Base-by-base conservation (phyloP, 1,139 yeast species). In the Geotrichum aggregatum region DNA sequence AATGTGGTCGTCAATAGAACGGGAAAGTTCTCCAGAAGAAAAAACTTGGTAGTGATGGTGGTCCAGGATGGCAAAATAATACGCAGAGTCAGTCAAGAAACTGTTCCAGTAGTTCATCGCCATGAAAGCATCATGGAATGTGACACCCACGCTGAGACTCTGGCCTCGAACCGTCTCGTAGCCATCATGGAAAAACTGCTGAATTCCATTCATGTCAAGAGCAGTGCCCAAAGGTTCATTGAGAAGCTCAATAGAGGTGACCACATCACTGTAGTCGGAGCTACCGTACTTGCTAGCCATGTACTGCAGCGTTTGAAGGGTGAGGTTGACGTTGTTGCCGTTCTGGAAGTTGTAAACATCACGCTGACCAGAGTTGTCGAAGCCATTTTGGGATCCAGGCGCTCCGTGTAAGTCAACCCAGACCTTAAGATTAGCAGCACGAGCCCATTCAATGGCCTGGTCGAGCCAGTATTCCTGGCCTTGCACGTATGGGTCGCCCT, bases 361-460 rank as follows among this genome's bases (percentile, higher is more conserved):
- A 62, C 97, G 78, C 56, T 80, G 72, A 19, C 98, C 98, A 10
- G 96, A 87, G 72, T 91, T 91, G 68, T 92, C 98, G 66, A 91
- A 91, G 19, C 98, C 97, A 66, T 91, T 91, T 71, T 91, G 98
- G 19, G 96, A 86, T n/a, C 97, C 98, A 46, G 97, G 94, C 28
- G 88, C 94, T 54, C 98, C 98, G 67, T 91, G 98, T 62, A 91
- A 73, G 68, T 91, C 98, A 52, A 91, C 76, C 96, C 96, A 88
- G 21, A 80, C 95, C 66, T 84, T 82, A 61, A 91, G 68, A 47
- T 76, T 78, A 61, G 82, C 63, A 19, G 74, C 71, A 52, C 79
- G 70, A 47, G 87, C 81, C 97, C 97, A 91, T 22, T 70, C 76
- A 49, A 91, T 72, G 8, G 96, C 96, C 60, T 76, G 72, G 61